Evolutionary conservation across 1,284 basidiomycete species (phyloP).

Genomic region (Vanrija sp.): DNA sequence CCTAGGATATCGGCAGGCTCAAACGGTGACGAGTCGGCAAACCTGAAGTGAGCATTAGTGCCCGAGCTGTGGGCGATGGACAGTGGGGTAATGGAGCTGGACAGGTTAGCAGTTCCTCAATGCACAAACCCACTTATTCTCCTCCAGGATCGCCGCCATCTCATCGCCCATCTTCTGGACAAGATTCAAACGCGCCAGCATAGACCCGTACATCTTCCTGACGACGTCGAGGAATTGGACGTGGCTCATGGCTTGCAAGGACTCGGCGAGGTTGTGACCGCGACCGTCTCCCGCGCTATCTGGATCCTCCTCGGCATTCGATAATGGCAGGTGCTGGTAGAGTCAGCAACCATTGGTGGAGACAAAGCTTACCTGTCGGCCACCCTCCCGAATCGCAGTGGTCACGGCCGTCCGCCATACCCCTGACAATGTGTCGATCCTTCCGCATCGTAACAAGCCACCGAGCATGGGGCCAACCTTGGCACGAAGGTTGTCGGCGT

Average conservation of each 20-base stretch:
- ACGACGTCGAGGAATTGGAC: slow-evolving; percentile 64
- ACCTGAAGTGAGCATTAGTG: slow-evolving; percentile 1
- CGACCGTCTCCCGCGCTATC: slow-evolving; percentile 38
- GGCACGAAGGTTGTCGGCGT: slow-evolving; percentile 32
- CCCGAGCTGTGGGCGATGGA: not conserved
- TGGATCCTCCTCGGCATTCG: slow-evolving; percentile 53
- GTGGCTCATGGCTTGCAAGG: slow-evolving; percentile 66
- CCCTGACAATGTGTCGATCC: slow-evolving; percentile 63
- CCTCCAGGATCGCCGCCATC: slow-evolving; percentile 59
- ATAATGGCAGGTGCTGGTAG: slow-evolving; percentile 31
- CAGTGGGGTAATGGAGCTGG: not conserved
- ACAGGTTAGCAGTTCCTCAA: slow-evolving; percentile 1
- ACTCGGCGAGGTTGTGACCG: slow-evolving; percentile 54
- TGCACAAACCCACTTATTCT: slow-evolving; percentile 21
- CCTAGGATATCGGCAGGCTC: slow-evolving; percentile 70
- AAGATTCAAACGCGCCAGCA: slow-evolving; percentile 68
- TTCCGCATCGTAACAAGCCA: slow-evolving; percentile 70
- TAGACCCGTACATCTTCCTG: slow-evolving; percentile 60
- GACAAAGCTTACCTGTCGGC: slow-evolving; percentile 34
- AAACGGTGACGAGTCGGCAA: slow-evolving; percentile 43
- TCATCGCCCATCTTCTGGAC: slow-evolving; percentile 64
- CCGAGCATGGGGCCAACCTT: slow-evolving; percentile 61
- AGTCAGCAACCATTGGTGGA: slow-evolving; percentile 4
- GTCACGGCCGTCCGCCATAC: slow-evolving; percentile 76
- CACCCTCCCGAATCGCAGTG: slow-evolving; percentile 59